These are phyloP conservation scores for Alternaria arbusti DNA, from an alignment of 2,329 filamentous ascomycete species.

Conservation along the genomic window DNA sequence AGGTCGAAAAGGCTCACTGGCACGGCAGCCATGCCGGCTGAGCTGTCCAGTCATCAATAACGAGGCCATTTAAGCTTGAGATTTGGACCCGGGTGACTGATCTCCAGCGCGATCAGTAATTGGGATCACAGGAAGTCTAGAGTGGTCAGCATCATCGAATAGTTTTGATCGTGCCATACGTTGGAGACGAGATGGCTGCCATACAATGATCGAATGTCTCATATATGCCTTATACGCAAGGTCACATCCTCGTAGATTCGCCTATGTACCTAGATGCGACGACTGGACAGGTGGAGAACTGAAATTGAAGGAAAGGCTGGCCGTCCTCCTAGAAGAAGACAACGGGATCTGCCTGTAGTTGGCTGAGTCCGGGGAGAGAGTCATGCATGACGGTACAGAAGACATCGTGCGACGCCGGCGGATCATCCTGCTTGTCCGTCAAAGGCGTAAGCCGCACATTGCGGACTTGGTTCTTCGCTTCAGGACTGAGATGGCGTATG, in stretches of 20 bases:
- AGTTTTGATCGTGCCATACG: neutral
- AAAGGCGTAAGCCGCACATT: conserved; percentile 45
- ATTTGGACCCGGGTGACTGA: neutral
- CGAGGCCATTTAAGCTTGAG: neutral
- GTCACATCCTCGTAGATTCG: neutral
- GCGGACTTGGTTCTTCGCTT: conserved; percentile 46
- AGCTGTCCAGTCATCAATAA: conserved; percentile 8
- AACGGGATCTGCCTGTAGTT: conserved; percentile 46
- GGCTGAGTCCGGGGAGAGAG: conserved; percentile 44
- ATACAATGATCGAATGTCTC: conserved; percentile 1
- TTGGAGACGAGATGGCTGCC: neutral
- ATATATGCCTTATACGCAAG: neutral
- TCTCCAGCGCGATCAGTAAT: neutral
- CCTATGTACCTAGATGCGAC: conserved; percentile 10
- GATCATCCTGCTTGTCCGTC: conserved; percentile 44
- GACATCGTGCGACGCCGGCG: conserved; percentile 42
- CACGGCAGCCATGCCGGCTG: conserved; percentile 15
- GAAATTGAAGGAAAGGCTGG: neutral
- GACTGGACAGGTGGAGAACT: neutral
- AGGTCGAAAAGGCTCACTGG: conserved; percentile 16
- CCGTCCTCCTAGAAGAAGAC: conserved; percentile 40
- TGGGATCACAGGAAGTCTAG: neutral
- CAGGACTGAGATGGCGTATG: conserved; percentile 47
- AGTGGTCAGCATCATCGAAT: neutral
- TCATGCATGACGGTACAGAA: conserved; percentile 51